Conservation (phyloP, 1,284 basidiomycete species). For the Fomitiporia mediterranea region DNA sequence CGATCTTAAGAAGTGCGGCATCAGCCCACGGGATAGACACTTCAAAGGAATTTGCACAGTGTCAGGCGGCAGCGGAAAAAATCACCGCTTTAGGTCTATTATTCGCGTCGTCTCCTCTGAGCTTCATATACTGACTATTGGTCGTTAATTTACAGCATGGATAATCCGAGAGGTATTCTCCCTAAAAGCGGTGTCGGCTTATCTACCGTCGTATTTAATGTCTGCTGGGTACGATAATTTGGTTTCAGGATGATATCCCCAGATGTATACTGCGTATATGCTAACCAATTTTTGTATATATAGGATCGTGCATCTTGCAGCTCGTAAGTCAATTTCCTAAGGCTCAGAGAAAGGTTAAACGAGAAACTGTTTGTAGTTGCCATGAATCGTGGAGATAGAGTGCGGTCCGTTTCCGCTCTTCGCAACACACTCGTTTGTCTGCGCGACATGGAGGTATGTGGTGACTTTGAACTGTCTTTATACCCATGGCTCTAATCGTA, state of each 20-base stretch:
- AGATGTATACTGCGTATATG: too few relatives aligned
- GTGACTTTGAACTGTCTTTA: neutral
- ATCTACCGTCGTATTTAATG: slow-evolving; percentile 72
- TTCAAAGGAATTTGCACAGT: slow-evolving; percentile 69
- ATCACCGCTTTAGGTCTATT: slow-evolving; percentile 62
- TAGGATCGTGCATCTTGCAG: slow-evolving; percentile 80
- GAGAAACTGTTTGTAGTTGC: slow-evolving; percentile 44
- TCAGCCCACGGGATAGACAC: slow-evolving; percentile 20
- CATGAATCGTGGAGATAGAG: slow-evolving; percentile 54
- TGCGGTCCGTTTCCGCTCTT: slow-evolving; percentile 63
- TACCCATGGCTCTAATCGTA: neutral
- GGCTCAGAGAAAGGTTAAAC: slow-evolving; percentile 5
- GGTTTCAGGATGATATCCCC: neutral
- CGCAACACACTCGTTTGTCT: slow-evolving; percentile 63
- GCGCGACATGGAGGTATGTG: slow-evolving; percentile 64
- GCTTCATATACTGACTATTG: neutral
- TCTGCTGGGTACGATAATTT: slow-evolving; percentile 55
- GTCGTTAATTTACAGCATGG: neutral
- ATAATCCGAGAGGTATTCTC: slow-evolving; percentile 5
- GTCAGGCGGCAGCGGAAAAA: slow-evolving; percentile 71
- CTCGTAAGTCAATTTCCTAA: slow-evolving; percentile 42
- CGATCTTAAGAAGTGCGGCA: slow-evolving; percentile 9
- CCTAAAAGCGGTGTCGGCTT: slow-evolving; percentile 47
- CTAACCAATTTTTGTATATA: slow-evolving; percentile 17
- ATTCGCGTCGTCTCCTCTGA: neutral